phyloP scores from a whole-genome alignment of 2,329 filamentous ascomycete genomes.

The Lasiodiplodia hormozganensis region DNA sequence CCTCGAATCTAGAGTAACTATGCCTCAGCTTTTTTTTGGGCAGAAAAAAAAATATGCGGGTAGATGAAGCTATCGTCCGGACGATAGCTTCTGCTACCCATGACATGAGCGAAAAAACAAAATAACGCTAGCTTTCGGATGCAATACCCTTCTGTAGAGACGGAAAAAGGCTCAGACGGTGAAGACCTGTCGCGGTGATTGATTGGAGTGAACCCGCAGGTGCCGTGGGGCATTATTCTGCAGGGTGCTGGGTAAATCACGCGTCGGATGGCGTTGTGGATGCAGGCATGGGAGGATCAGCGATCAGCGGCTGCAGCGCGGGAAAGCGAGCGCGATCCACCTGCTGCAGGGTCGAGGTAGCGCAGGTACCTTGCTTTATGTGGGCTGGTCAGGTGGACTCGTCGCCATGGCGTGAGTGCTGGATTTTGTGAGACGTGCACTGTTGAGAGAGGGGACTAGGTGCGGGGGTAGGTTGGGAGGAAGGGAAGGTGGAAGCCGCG shows the following conservation, averaged over 20 bases:
- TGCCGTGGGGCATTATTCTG: neutral
- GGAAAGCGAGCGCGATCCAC: neutral
- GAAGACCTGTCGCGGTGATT: neutral
- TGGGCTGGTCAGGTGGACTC: neutral
- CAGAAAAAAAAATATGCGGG: too few relatives aligned
- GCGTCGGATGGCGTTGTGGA: neutral
- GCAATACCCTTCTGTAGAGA: neutral
- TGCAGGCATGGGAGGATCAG: conserved; percentile 6
- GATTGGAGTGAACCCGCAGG: conserved; percentile 15
- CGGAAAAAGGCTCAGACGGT: neutral
- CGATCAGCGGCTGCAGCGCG: conserved; percentile 13
- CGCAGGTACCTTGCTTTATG: neutral
- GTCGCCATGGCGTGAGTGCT: conserved; percentile 7
- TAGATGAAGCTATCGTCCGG: too few relatives aligned
- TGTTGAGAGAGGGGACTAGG: neutral
- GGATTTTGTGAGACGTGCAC: conserved; percentile 14
- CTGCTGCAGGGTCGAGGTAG: neutral
- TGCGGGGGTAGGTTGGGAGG: neutral
- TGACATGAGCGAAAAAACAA: too few relatives aligned
- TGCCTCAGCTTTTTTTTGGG: too few relatives aligned
- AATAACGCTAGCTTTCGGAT: too few relatives aligned
- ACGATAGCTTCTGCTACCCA: too few relatives aligned
- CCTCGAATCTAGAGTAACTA: too few relatives aligned
- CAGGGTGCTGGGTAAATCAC: neutral
- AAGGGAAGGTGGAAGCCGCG: conserved; percentile 11